A percentile compares a stretch with the other conserved stretches of the same genome.
phyloP scores from a whole-genome alignment of 306 rosid genomes.

The Medicago lupulina region DNA sequence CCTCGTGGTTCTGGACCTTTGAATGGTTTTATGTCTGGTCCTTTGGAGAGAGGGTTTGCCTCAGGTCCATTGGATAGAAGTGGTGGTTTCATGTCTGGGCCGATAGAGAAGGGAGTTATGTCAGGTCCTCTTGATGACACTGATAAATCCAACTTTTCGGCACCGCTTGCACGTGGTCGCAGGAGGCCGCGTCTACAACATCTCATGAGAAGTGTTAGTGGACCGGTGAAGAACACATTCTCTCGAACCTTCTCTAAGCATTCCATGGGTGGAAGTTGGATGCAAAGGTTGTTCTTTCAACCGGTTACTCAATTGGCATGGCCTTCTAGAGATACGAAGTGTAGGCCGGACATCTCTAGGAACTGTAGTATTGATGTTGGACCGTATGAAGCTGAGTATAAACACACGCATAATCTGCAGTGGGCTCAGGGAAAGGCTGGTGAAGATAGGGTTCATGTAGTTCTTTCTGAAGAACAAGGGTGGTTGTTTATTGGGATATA shows the following conservation, averaged over 20 bases:
- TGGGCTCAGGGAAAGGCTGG: slow-evolving; percentile 88
- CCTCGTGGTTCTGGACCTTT: slow-evolving; percentile 70
- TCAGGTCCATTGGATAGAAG: slow-evolving; percentile 69
- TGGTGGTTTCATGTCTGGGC: slow-evolving; percentile 74
- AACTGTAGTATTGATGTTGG: slow-evolving; percentile 49
- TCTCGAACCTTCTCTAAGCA: slow-evolving; percentile 65
- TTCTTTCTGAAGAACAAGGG: slow-evolving; percentile 78
- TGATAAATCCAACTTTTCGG: slow-evolving; percentile 69
- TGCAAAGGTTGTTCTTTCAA: slow-evolving; percentile 62
- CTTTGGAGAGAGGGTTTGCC: slow-evolving; percentile 62
- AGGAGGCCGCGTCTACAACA: slow-evolving; percentile 58
- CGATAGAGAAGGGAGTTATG: slow-evolving; percentile 73
- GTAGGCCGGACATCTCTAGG: slow-evolving; percentile 51
- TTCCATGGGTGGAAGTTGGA: slow-evolving; percentile 61
- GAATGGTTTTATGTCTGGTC: slow-evolving; percentile 76
- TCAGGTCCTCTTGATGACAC: slow-evolving; percentile 71
- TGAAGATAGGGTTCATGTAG: slow-evolving; percentile 75
- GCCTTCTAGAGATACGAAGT: slow-evolving; percentile 64
- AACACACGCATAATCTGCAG: slow-evolving; percentile 63
- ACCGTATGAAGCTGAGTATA: slow-evolving; percentile 55
- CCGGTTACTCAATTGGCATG: slow-evolving; percentile 65
- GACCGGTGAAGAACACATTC: slow-evolving; percentile 66
- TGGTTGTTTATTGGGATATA: slow-evolving; percentile 80
- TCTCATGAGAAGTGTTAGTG: slow-evolving; percentile 77
- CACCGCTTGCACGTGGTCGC: slow-evolving; percentile 62